Evolutionary conservation across 768 basidiomycete genomes (phyloP).

Genomic region (Amanita phalloides): DNA sequence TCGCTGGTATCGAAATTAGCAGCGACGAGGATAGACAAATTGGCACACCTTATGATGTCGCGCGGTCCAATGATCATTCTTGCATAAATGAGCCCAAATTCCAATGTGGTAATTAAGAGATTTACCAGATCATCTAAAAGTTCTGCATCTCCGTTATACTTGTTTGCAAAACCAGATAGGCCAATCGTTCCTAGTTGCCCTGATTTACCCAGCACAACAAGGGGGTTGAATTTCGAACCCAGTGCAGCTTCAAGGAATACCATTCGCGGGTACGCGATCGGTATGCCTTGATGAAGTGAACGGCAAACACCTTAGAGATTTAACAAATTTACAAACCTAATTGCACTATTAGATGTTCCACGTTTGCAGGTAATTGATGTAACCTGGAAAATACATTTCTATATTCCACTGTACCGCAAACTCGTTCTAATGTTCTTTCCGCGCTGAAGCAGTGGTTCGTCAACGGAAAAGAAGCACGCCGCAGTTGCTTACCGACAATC

Average conservation of each 20-base stretch:
- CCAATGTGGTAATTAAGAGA: not conserved
- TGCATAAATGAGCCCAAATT: not conserved
- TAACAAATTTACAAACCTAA: conserved; percentile 35
- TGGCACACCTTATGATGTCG: conserved; percentile 58
- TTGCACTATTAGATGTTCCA: conserved; percentile 80
- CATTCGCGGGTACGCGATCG: conserved; percentile 90
- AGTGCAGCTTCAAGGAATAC: conserved; percentile 76
- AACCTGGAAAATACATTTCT: conserved; percentile 58
- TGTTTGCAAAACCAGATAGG: conserved; percentile 74
- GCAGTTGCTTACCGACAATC: conserved; percentile 61
- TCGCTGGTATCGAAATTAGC: conserved; percentile 31
- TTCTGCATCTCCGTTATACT: conserved; percentile 89
- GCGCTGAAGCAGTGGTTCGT: conserved; percentile 35
- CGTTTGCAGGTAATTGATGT: conserved; percentile 42
- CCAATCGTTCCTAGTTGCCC: conserved; percentile 41
- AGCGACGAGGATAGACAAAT: not conserved
- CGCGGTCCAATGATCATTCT: conserved; percentile 94
- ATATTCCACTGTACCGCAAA: conserved; percentile 72
- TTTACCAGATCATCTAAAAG: conserved; percentile 83
- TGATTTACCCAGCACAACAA: conserved; percentile 61
- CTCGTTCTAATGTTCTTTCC: conserved; percentile 73
- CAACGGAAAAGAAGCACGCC: conserved; percentile 4
- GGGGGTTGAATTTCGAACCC: conserved; percentile 76
- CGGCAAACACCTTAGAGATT: not conserved
- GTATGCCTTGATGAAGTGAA: conserved; percentile 37